phyloP scores from a whole-genome alignment of 805 yeast species.

The Barnettozyma sp. region DNA sequence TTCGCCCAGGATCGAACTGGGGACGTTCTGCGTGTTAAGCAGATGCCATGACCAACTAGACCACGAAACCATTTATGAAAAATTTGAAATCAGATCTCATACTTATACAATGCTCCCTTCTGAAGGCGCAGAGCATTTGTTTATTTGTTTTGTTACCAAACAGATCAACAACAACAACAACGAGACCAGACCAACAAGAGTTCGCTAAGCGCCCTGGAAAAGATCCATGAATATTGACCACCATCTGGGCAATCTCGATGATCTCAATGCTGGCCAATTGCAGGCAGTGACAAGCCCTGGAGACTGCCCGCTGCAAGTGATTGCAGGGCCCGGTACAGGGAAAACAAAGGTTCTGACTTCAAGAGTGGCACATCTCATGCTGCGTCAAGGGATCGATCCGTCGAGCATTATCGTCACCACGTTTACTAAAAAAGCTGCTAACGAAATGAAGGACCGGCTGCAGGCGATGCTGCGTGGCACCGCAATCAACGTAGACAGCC shows the following conservation, averaged over 20 bases:
- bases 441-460: slow-evolving; percentile 70
- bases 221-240: too few relatives aligned
- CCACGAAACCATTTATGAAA: slow-evolving; percentile 83
- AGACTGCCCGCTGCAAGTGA: slow-evolving; percentile 39
- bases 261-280: slow-evolving; percentile 36
- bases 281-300: slow-evolving; percentile 38
- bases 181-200: too few relatives aligned
- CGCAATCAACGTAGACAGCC: slow-evolving; percentile 30
- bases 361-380: slow-evolving; percentile 65
- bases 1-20: slow-evolving; percentile 99
- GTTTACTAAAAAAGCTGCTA: slow-evolving; percentile 89
- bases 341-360: slow-evolving; percentile 81
- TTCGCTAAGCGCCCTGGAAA: background rate
- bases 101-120: too few relatives aligned
- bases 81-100: too few relatives aligned
- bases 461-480: slow-evolving; percentile 27
- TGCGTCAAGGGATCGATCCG: slow-evolving; percentile 48
- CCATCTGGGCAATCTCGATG: slow-evolving; percentile 14
- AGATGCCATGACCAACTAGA: slow-evolving; percentile 99
- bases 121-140: background rate
- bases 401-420: slow-evolving; percentile 74
- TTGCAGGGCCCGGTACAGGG: slow-evolving; percentile 66
- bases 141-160: too few relatives aligned
- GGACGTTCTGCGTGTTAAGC: slow-evolving; percentile 99
- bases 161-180: too few relatives aligned